A percentile compares a stretch with the other conserved stretches of the same genome.
Evolutionary conservation across 768 basidiomycete species (phyloP).

Genomic region (Terana coerulea): DNA sequence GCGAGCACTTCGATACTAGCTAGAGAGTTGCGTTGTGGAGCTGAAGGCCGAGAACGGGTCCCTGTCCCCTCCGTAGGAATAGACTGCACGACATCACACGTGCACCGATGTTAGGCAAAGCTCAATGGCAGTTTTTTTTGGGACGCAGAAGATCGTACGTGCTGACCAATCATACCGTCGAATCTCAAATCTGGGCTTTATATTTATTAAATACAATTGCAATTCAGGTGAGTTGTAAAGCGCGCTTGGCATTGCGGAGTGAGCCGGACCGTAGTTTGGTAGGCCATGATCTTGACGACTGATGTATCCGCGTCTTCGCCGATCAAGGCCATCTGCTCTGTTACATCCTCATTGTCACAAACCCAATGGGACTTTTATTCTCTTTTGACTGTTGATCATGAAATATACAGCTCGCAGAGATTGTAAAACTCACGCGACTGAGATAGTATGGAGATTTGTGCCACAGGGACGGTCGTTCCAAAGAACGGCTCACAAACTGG

Average conservation of each 20-base stretch:
- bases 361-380: too few species aligned
- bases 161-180: constrained; percentile 39
- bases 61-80: too few species aligned
- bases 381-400: too few species aligned
- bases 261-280: too few species aligned
- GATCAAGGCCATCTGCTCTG: too few species aligned
- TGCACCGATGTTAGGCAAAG: constrained; percentile 36
- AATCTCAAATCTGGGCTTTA: constrained; percentile 36
- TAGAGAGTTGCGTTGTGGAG: not conserved
- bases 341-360: too few species aligned
- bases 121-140: constrained; percentile 32
- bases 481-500: constrained; percentile 40
- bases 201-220: constrained; percentile 28
- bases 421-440: too few species aligned
- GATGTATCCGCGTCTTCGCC: too few species aligned
- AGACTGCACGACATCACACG: constrained; percentile 38
- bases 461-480: constrained; percentile 38
- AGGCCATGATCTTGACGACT: too few species aligned
- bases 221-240: too few species aligned
- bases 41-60: too few species aligned
- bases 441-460: constrained; percentile 45
- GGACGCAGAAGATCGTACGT: constrained; percentile 30
- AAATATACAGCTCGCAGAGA: not conserved
- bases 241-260: too few species aligned
- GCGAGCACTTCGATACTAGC: not conserved